These are phyloP conservation scores for Venturia aucupariae DNA, from an alignment of 2,329 filamentous ascomycete genomes.

Conservation along the genomic window DNA sequence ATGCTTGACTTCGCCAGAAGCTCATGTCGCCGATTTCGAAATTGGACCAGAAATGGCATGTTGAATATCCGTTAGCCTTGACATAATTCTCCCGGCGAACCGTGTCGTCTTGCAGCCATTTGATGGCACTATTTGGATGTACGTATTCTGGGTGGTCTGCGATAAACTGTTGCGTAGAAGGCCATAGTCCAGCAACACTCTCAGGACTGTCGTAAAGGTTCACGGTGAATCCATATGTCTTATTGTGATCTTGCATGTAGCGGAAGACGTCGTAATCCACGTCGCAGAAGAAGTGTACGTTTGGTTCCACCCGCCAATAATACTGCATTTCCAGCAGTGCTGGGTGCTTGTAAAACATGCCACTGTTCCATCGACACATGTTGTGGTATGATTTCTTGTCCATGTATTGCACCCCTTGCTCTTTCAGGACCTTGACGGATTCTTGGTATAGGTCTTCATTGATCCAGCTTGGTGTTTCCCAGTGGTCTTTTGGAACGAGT, in stretches of 20 bases:
- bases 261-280: slow-evolving; percentile 97
- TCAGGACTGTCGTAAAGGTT: slow-evolving; percentile 88
- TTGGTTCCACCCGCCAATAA: slow-evolving; percentile 98
- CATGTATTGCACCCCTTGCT: slow-evolving; percentile 85
- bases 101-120: slow-evolving; percentile 73
- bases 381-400: slow-evolving; percentile 87
- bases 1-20: slow-evolving; percentile 84
- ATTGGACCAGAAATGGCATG: slow-evolving; percentile 99
- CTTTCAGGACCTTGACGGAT: slow-evolving; percentile 71
- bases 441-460: slow-evolving; percentile 77
- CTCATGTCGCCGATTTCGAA: slow-evolving; percentile 92
- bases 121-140: slow-evolving; percentile 73
- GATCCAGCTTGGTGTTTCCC: slow-evolving; percentile 88
- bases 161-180: slow-evolving; percentile 88
- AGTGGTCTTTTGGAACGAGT: slow-evolving; percentile 87
- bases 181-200: slow-evolving; percentile 83
- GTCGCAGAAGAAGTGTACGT: slow-evolving; percentile 98
- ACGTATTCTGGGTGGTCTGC: slow-evolving; percentile 74
- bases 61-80: slow-evolving; percentile 86
- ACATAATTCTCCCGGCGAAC: slow-evolving; percentile 70
- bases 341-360: slow-evolving; percentile 94
- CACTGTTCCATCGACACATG: slow-evolving; percentile 99
- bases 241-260: slow-evolving; percentile 97
- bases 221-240: slow-evolving; percentile 98
- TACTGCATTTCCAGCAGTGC: slow-evolving; percentile 73